Percentiles rank a stretch among this genome's conserved stretches.
Conservation (phyloP, 2,329 filamentous ascomycete species). For the Parastagonospora avenae region DNA sequence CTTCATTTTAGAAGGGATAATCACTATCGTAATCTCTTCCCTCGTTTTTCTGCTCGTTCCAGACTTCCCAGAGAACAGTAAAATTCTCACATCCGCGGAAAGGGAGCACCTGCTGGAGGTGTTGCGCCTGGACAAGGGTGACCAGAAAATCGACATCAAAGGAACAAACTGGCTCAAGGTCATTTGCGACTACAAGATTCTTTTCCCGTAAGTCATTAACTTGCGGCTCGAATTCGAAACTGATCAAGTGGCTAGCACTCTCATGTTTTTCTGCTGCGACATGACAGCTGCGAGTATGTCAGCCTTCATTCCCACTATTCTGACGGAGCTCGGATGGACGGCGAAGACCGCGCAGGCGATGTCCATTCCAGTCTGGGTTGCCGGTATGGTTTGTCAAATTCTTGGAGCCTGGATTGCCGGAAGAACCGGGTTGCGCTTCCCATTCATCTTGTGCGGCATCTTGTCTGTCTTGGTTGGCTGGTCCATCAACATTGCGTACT, state of each 20-base stretch:
- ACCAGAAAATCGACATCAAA: slow-evolving; percentile 50
- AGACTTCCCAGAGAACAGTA: slow-evolving; percentile 56
- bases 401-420: slow-evolving; percentile 28
- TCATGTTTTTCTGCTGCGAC: slow-evolving; percentile 45
- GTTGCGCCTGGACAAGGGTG: slow-evolving; percentile 54
- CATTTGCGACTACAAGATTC: slow-evolving; percentile 62
- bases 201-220: slow-evolving; percentile 58
- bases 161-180: slow-evolving; percentile 55
- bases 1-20: slow-evolving; percentile 65
- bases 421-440: slow-evolving; percentile 35
- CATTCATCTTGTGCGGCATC: slow-evolving; percentile 37
- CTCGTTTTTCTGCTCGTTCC: slow-evolving; percentile 59
- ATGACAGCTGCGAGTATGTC: slow-evolving; percentile 41
- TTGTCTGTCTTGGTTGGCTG: slow-evolving; percentile 55
- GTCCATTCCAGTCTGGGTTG: slow-evolving; percentile 43
- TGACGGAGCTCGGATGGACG: slow-evolving; percentile 41
- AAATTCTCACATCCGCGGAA: slow-evolving; percentile 56
- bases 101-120: slow-evolving; percentile 58
- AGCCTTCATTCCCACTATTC: slow-evolving; percentile 41
- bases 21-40: slow-evolving; percentile 56
- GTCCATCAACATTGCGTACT: slow-evolving; percentile 55
- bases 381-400: slow-evolving; percentile 32
- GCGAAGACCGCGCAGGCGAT: slow-evolving; percentile 40
- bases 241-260: slow-evolving; percentile 21
- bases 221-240: slow-evolving; percentile 33